Evolutionary conservation across 1,284 basidiomycete genomes (phyloP).

Genomic region (Peniophora sp.): DNA sequence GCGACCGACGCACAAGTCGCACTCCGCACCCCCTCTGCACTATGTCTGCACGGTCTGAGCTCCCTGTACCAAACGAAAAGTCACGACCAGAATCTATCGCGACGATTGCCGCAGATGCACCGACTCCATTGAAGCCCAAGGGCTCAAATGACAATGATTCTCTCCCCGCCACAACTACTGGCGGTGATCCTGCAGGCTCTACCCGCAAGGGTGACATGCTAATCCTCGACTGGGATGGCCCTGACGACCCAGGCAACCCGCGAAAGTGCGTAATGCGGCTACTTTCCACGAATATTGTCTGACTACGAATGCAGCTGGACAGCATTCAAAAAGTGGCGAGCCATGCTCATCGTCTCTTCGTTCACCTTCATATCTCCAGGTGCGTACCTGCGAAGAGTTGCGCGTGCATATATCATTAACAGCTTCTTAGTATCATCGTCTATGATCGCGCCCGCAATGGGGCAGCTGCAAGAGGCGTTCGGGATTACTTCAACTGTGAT

Average conservation of each 20-base stretch:
- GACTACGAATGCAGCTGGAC: conserved; percentile 39
- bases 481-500: conserved; percentile 43
- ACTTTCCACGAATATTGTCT: not conserved
- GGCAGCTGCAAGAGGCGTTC: conserved; percentile 45
- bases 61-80: no score
- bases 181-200: not conserved
- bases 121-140: not conserved
- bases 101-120: no score
- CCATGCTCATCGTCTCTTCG: conserved; percentile 51
- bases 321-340: conserved; percentile 50
- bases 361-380: conserved; percentile 58
- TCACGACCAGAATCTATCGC: no score
- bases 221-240: conserved; percentile 21
- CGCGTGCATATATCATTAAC: no score
- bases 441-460: conserved; percentile 65
- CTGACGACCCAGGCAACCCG: conserved; percentile 55
- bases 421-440: conserved; percentile 41
- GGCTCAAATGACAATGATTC: not conserved
- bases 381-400: no score
- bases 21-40: no score
- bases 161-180: not conserved
- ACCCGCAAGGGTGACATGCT: not conserved
- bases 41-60: no score
- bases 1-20: no score
- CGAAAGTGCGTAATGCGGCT: conserved; percentile 38